phyloP scores from a whole-genome alignment of 371 early-diverging fungal genomes.

The Mucor mucedo region DNA sequence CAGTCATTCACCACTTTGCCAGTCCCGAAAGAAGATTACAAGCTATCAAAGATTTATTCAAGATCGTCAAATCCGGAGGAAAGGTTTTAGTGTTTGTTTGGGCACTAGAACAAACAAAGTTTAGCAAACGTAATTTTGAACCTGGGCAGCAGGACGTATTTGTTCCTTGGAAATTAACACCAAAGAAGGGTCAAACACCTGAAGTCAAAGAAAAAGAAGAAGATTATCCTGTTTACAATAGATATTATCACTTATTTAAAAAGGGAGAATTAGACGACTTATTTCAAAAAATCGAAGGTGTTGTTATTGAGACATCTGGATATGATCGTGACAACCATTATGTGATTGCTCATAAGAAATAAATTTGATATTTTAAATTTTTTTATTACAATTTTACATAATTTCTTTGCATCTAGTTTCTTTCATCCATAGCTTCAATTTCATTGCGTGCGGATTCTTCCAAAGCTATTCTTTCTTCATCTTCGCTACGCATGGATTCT shows the following conservation, averaged over 20 bases:
- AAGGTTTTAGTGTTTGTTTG: conserved; percentile 90
- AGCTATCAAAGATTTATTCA: conserved; percentile 81
- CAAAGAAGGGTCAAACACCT: conserved; percentile 24
- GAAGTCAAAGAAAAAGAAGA: conserved; percentile 17
- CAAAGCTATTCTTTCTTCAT: conserved; percentile 3
- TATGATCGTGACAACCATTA: conserved; percentile 97
- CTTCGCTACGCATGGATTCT: conserved; percentile 30
- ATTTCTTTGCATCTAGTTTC: neutral
- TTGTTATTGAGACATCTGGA: conserved; percentile 67
- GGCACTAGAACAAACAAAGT: conserved; percentile 89
- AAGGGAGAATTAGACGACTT: conserved; percentile 85
- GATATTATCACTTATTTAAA: conserved; percentile 94
- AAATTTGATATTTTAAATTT: conserved; percentile 1
- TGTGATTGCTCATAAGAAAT: conserved; percentile 56
- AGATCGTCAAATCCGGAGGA: conserved; percentile 79
- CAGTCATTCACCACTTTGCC: conserved; percentile 96
- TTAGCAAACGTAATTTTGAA: conserved; percentile 77
- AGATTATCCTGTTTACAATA: conserved; percentile 57
- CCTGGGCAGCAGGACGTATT: conserved; percentile 86
- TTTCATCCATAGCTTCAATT: conserved; percentile 10
- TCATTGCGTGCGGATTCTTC: conserved; percentile 1
- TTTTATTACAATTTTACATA: conserved; percentile 11
- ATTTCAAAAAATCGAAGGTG: conserved; percentile 49
- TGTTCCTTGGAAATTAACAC: conserved; percentile 88
- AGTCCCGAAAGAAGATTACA: conserved; percentile 73